Base-by-base conservation (phyloP, 768 basidiomycete species). In the Phaeotremella fagi region DNA sequence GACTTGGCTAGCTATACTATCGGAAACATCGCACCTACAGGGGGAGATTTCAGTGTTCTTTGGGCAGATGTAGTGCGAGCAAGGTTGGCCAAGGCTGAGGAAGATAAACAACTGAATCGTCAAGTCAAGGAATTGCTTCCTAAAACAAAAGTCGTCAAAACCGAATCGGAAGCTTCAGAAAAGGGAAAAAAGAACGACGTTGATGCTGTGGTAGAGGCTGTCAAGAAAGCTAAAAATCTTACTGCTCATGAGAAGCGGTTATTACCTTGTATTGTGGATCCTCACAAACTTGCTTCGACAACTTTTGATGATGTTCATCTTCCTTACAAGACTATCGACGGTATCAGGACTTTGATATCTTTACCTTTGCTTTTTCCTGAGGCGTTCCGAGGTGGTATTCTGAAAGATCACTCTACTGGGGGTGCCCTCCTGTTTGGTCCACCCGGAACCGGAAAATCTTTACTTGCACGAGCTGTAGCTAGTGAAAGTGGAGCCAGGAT, bases 401-500 rank as follows among this genome's bases (percentile, higher is more conserved):
- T 97, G 38, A 92, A 88, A 74, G 85, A 90, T 60, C 90, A 97
- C 68, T 81, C 85, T 4, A 92, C 94, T 82, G 86, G 83, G 0
- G 91, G 92, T 2, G 90, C 88, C 60, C 80, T 97, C 45, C 77
- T 97, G 20, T 94, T 94, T 71, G 91, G 91, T 3, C 91, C 91
- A 48, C 90, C 73, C 0, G 91, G 91, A 37, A 84, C 83, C n/a
- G 91, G 91, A 2, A 94, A 94, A 75, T 92, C 95, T 2, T 57
- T 92, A 15, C 80, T 90, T 9, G 89, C 90, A 9, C 83, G 90
- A 43, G 91, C 91, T 18, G 80, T 97, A 9, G 92, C 92, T 2
- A 87, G 86, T 66, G 91, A 95, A 73, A 89, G 89, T 44, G 92
- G 90, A 3, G 91, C 90, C 61, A 81, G 89, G 45, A 97, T 97